phyloP scores from a whole-genome alignment of 2,329 filamentous ascomycete genomes.

The Neopestalotiopsis sp. region DNA sequence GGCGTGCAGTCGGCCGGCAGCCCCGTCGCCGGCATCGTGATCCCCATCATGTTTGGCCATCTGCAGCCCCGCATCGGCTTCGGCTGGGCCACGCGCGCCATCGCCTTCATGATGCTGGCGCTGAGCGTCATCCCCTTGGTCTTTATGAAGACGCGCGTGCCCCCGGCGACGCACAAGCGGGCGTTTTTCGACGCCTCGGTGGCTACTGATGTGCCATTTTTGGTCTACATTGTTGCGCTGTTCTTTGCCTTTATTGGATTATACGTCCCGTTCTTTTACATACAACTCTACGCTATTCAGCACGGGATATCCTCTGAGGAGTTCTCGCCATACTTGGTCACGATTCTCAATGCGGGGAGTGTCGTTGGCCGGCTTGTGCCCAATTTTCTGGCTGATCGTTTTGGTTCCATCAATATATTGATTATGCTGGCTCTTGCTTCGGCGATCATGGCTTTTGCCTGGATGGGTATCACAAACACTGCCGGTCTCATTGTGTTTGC shows the following conservation, averaged over 20 bases:
- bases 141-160: conserved; percentile 35
- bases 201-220: conserved; percentile 35
- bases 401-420: conserved; percentile 38
- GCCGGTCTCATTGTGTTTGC: conserved; percentile 37
- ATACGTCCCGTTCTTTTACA: conserved; percentile 44
- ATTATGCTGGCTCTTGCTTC: conserved; percentile 33
- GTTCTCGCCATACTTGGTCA: conserved; percentile 37
- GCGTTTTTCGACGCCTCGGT: conserved; percentile 34
- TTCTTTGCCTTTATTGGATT: conserved; percentile 41
- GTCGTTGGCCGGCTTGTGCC: conserved; percentile 43
- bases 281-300: conserved; percentile 29
- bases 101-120: conserved; percentile 45
- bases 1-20: conserved; percentile 29
- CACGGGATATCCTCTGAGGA: conserved; percentile 20
- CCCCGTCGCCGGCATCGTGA: conserved; percentile 43
- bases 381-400: conserved; percentile 38
- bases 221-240: conserved; percentile 30
- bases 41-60: conserved; percentile 47
- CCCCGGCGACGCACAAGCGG: conserved; percentile 28
- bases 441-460: conserved; percentile 36
- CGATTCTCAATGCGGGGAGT: conserved; percentile 43
- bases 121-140: conserved; percentile 31
- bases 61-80: conserved; percentile 52
- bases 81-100: conserved; percentile 52
- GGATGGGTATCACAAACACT: conserved; percentile 33